phyloP scores from a whole-genome alignment of 495 filamentous ascomycete species.

The Parachaetomium inaequale region DNA sequence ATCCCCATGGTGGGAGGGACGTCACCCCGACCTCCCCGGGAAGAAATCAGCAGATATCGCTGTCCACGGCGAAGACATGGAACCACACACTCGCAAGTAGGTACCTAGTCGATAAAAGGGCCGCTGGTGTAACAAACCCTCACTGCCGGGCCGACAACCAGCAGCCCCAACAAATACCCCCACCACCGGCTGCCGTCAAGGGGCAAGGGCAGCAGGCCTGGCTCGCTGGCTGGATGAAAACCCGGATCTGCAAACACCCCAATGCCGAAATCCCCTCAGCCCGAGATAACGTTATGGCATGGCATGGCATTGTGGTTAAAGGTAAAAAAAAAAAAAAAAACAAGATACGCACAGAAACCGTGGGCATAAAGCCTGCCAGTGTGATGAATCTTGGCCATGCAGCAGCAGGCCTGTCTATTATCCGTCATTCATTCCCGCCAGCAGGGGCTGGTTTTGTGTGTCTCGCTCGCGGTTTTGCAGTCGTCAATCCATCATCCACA shows the following conservation, averaged over 20 bases:
- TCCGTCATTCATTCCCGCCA: slow-evolving; percentile 11
- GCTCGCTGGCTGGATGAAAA: background rate
- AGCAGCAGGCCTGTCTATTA: slow-evolving; percentile 5
- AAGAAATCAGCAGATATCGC: too few relatives aligned
- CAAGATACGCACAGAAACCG: background rate
- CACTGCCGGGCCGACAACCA: background rate
- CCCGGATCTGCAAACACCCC: slow-evolving; percentile 1
- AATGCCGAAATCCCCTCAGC: slow-evolving; percentile 4
- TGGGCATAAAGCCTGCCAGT: slow-evolving; percentile 1
- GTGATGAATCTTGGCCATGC: slow-evolving; percentile 13
- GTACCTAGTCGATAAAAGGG: background rate
- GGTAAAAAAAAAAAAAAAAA: background rate
- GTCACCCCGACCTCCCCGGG: too few relatives aligned
- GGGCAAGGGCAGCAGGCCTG: too few relatives aligned
- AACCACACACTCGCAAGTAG: too few relatives aligned
- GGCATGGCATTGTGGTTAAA: slow-evolving; percentile 8
- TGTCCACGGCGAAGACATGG: too few relatives aligned
- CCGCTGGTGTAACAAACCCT: background rate
- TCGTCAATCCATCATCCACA: background rate
- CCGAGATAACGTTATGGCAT: too few relatives aligned
- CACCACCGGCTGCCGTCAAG: background rate
- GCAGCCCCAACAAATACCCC: background rate
- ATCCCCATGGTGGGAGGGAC: too few relatives aligned
- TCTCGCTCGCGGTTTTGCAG: background rate
- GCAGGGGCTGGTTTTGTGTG: background rate